Conservation (phyloP, 2,329 filamentous ascomycete genomes). For the Fusarium sp. region DNA sequence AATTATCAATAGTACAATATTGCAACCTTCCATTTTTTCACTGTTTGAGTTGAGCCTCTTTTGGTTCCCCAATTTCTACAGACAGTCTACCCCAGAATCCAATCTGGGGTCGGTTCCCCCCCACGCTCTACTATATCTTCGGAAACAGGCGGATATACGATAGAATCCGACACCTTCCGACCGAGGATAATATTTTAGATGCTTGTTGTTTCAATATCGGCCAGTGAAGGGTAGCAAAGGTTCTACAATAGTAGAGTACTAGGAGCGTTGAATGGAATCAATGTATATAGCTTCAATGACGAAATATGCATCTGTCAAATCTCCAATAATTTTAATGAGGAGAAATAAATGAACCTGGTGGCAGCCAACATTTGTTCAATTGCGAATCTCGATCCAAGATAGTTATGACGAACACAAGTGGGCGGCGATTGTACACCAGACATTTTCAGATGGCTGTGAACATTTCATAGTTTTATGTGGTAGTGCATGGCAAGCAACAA, state of each 20-base stretch:
- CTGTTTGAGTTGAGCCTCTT: background rate
- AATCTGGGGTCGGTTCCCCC: no score
- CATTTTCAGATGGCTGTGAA: background rate
- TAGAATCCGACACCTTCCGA: constrained; percentile 29
- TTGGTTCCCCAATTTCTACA: background rate
- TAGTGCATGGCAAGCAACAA: background rate
- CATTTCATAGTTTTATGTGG: background rate
- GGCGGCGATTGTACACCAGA: background rate
- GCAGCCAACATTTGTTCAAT: background rate
- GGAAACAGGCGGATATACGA: constrained; percentile 39
- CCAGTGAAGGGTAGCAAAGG: constrained; percentile 18
- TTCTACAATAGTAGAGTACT: background rate
- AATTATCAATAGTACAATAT: no score
- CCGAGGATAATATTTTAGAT: constrained; percentile 20
- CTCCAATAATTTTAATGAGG: background rate
- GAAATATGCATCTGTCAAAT: background rate
- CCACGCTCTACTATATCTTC: no score
- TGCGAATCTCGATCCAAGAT: no score
- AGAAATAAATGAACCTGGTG: background rate
- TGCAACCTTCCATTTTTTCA: no score
- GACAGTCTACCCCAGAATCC: constrained; percentile 35
- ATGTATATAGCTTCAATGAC: constrained; percentile 25
- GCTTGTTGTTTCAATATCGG: background rate
- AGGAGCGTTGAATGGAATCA: no score
- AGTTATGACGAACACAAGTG: background rate